These are phyloP conservation scores for Zygosaccharomyces gambellarensis DNA, from an alignment of 805 yeast species.

Conservation along the genomic window DNA sequence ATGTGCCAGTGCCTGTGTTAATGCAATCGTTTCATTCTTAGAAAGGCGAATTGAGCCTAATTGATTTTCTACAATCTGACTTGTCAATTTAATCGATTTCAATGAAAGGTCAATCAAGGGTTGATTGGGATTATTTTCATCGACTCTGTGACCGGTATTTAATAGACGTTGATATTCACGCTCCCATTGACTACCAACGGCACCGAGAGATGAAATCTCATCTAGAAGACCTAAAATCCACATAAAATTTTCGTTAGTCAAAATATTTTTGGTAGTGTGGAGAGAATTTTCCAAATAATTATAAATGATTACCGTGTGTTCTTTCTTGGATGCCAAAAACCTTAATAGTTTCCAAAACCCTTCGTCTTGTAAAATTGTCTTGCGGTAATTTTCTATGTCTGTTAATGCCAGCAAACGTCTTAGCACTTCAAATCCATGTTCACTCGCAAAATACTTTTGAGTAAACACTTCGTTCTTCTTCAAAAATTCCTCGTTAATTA, in stretches of 20 bases:
- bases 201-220: conserved; percentile 77
- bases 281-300: conserved; percentile 42
- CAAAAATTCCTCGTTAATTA: conserved; percentile 30
- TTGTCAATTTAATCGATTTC: conserved; percentile 57
- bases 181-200: conserved; percentile 73
- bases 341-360: conserved; percentile 54
- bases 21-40: conserved; percentile 44
- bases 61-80: conserved; percentile 40
- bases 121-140: conserved; percentile 46
- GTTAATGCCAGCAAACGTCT: conserved; percentile 36
- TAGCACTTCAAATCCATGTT: conserved; percentile 46
- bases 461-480: conserved; percentile 33
- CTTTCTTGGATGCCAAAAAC: conserved; percentile 42
- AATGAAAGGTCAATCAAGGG: conserved; percentile 55
- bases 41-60: conserved; percentile 10
- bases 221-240: conserved; percentile 65
- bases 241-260: conserved; percentile 53
- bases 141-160: conserved; percentile 42
- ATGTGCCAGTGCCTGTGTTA: conserved; percentile 78
- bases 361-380: conserved; percentile 45
- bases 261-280: conserved; percentile 32
- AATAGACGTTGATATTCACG: conserved; percentile 49
- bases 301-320: conserved; percentile 42
- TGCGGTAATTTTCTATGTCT: conserved; percentile 22
- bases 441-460: conserved; percentile 34